Evolutionary conservation across 2,329 filamentous ascomycete genomes (phyloP), one percentile per base, ranked within the genome.

Genomic region (Fusarium sp.): DNA sequence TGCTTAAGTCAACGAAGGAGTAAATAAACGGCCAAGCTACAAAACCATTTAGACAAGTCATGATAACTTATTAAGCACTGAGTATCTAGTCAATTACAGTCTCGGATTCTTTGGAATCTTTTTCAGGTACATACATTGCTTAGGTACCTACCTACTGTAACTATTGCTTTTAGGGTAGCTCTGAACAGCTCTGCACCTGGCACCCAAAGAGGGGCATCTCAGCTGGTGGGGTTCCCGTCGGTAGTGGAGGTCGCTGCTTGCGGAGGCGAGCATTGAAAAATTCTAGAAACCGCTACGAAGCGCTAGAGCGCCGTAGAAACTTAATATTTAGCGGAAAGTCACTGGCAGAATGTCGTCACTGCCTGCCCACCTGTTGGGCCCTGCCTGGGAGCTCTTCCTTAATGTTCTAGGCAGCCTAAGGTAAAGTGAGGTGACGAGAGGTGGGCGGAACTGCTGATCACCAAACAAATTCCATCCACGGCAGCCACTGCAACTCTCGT

Each of bases 241-340:
- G 50, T 40, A 33, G 19, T 19, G 19, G 19, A 19, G 19, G 19
- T 19, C 19, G 19, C 19, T 19, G 19, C 19, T 19, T 19, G 19
- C 19, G 19, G 19, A 19, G 42, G 42, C 47, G 28, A 21, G 62
- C 44, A 34, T 38, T 19, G 19, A 19, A 66, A 26, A 26, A 31
- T 75, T 75, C 73, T 73, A 74, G 73, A 75, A 75, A 49, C 24
- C 70, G 70, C 73, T 66, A 75, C 71, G 42, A 54, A 44, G 39
- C 56, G 40, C 64, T 62, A 65, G 73, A 74, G 42, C n/a, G 28
- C 57, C 43, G 44, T 73, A 40, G 71, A 72, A 73, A 66, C 62
- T 63, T 49, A 49, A 46, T 40, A 53, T 56, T 60, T 65, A 68
- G 68, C 60, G 55, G 53, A 44, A 70, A 69, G 44, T 64, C 55